phyloP scores from a whole-genome alignment of 2,329 filamentous ascomycete species.

The Alternaria panax region DNA sequence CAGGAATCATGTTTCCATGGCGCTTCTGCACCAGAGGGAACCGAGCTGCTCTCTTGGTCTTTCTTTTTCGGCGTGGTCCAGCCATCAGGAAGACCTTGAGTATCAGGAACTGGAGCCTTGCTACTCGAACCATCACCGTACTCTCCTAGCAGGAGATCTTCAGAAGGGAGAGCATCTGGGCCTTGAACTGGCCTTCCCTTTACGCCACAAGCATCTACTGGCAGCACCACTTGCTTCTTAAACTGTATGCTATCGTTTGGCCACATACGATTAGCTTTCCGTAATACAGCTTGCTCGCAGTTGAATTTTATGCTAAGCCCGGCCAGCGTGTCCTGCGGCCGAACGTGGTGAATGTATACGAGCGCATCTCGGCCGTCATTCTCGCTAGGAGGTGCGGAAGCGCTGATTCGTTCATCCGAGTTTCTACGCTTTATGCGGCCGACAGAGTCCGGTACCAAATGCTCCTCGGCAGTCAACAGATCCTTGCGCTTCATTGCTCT shows the following conservation, averaged over 20 bases:
- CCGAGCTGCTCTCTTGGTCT: slow-evolving; percentile 39
- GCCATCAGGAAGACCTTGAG: slow-evolving; percentile 44
- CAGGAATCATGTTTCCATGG: slow-evolving; percentile 89
- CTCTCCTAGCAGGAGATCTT: slow-evolving; percentile 47
- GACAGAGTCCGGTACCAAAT: slow-evolving; percentile 52
- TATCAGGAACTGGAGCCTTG: slow-evolving; percentile 25
- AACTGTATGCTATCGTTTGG: slow-evolving; percentile 89
- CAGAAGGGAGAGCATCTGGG: slow-evolving; percentile 46
- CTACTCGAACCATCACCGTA: slow-evolving; percentile 30
- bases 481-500: slow-evolving; percentile 60
- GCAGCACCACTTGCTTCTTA: slow-evolving; percentile 80
- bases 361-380: slow-evolving; percentile 76
- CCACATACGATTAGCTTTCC: slow-evolving; percentile 93
- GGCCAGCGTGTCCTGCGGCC: slow-evolving; percentile 83
- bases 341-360: slow-evolving; percentile 89
- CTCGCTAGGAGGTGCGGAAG: slow-evolving; percentile 60
- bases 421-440: slow-evolving; percentile 69
- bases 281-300: slow-evolving; percentile 81
- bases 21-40: slow-evolving; percentile 56
- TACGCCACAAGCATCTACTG: slow-evolving; percentile 86
- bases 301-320: slow-evolving; percentile 90
- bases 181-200: slow-evolving; percentile 70
- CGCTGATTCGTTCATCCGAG: slow-evolving; percentile 66
- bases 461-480: slow-evolving; percentile 54
- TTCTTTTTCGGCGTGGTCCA: slow-evolving; percentile 49